Evolutionary conservation across 2,329 filamentous ascomycete genomes (phyloP).

Genomic region (Rhynchosporium secalis): DNA sequence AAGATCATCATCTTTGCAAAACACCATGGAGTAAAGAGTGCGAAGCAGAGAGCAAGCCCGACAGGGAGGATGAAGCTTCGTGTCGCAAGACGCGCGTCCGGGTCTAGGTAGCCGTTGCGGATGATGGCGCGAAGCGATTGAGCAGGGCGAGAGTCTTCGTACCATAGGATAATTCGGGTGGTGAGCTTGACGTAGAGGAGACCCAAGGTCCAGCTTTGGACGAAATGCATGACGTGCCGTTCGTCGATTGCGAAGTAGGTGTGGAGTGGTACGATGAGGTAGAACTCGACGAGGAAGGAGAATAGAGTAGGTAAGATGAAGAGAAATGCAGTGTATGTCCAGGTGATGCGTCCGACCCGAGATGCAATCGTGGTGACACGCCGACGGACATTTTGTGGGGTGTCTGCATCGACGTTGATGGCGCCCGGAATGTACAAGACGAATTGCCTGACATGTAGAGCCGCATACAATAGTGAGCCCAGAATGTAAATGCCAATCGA

Average conservation of each 20-base stretch:
- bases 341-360: slow-evolving; percentile 53
- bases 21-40: slow-evolving; percentile 64
- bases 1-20: slow-evolving; percentile 55
- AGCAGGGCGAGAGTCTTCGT: slow-evolving; percentile 69
- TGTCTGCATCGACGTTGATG: slow-evolving; percentile 32
- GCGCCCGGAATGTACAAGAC: slow-evolving; percentile 39
- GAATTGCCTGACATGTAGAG: slow-evolving; percentile 50
- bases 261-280: slow-evolving; percentile 75
- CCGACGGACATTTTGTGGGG: slow-evolving; percentile 34
- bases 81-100: slow-evolving; percentile 76
- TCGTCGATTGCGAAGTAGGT: slow-evolving; percentile 40
- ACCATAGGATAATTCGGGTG: slow-evolving; percentile 65
- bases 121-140: slow-evolving; percentile 73
- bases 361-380: slow-evolving; percentile 23
- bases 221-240: slow-evolving; percentile 75
- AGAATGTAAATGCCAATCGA: slow-evolving; percentile 85
- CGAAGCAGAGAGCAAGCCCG: slow-evolving; percentile 57
- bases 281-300: slow-evolving; percentile 80
- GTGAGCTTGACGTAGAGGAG: slow-evolving; percentile 85
- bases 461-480: slow-evolving; percentile 64
- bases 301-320: slow-evolving; percentile 81
- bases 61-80: slow-evolving; percentile 83
- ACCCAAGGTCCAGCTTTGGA: slow-evolving; percentile 93
- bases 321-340: slow-evolving; percentile 73
- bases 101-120: slow-evolving; percentile 73